Conservation (phyloP, 805 yeast genomes). For the Saccharomycopsis fodiens region DNA sequence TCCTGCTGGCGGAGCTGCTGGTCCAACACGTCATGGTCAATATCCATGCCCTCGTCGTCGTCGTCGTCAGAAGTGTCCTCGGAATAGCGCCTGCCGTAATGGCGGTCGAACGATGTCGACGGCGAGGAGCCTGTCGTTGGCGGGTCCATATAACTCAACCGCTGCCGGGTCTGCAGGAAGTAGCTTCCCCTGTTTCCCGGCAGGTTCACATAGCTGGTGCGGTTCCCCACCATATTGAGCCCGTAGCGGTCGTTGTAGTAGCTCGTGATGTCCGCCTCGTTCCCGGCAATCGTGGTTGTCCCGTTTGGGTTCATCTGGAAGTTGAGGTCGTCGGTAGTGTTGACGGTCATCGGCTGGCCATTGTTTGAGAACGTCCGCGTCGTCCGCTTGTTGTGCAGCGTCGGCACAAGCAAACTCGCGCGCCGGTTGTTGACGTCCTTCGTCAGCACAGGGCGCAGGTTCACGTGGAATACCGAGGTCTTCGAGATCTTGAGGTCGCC, state of each 20-base stretch:
- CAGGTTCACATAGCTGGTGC: background rate
- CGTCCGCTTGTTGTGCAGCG: conserved; percentile 11
- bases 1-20: conserved; percentile 1
- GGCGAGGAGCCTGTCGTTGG: conserved; percentile 3
- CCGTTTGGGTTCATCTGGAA: conserved; percentile 9
- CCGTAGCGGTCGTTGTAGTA: conserved; percentile 16
- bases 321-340: conserved; percentile 9
- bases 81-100: conserved; percentile 8
- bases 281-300: conserved; percentile 3
- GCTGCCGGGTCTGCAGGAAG: conserved; percentile 3
- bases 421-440: conserved; percentile 11
- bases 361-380: background rate
- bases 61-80: conserved; percentile 7
- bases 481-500: conserved; percentile 8
- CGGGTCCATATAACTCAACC: conserved; percentile 8
- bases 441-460: conserved; percentile 10
- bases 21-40: conserved; percentile 3
- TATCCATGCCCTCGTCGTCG: conserved; percentile 3
- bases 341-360: conserved; percentile 5
- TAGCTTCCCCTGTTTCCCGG: conserved; percentile 13
- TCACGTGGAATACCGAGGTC: conserved; percentile 6
- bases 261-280: conserved; percentile 2
- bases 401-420: conserved; percentile 20
- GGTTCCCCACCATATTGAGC: conserved; percentile 1
- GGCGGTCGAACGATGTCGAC: conserved; percentile 3